Evolutionary conservation across 2,329 filamentous ascomycete species (phyloP), one percentile per base, ranked within the genome.

Genomic region (Stagonosporopsis chrysanthemi): DNA sequence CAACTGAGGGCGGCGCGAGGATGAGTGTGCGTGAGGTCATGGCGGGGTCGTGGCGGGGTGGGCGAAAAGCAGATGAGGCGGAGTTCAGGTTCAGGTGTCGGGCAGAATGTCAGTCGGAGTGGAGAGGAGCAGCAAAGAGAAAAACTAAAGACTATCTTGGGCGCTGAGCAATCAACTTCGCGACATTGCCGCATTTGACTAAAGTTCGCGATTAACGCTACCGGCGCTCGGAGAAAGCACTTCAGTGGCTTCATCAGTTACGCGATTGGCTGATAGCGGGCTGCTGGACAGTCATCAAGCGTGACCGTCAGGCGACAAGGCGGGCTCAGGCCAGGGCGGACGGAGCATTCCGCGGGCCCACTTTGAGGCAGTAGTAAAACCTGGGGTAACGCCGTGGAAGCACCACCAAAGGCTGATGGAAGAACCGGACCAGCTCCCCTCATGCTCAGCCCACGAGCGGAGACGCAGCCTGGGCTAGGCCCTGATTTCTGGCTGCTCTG

Each of bases 1-100:
- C 89, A 69, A 98, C 86, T 23, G 92, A 96, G 12, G 95, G 93
- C 50, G 95, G 94, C 29, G 94, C 92, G 60, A 98, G 88, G 38
- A 97, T 87, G 61, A 97, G 88, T 29, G 89, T 94, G 76, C 88
- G 86, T 59, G 76, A 53, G 52, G 74, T 59, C 66, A 75, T 72
- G 65, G 71, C 61, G 69, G 71, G 67, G 63, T 61, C 31, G 50
- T 39, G 43, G 50, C 35, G 45, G 48, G 54, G 54, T 26, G 56
- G 19, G 39, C 43, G 48, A 52, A 48, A 57, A 39, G 28, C 17
- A 39, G n/a, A 24, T 43, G 54, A 28, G 22, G 41, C 28, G 14
- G 43, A 22, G 31, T 39, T 17, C 28, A 50, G 26, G 23, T 29
- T 17, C 40, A 45, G 33, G 22, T 15, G 40, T 35, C 19, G 49